These are phyloP conservation scores for Lentithecium fluviatile DNA, from an alignment of 495 filamentous ascomycete species.

Conservation along the genomic window DNA sequence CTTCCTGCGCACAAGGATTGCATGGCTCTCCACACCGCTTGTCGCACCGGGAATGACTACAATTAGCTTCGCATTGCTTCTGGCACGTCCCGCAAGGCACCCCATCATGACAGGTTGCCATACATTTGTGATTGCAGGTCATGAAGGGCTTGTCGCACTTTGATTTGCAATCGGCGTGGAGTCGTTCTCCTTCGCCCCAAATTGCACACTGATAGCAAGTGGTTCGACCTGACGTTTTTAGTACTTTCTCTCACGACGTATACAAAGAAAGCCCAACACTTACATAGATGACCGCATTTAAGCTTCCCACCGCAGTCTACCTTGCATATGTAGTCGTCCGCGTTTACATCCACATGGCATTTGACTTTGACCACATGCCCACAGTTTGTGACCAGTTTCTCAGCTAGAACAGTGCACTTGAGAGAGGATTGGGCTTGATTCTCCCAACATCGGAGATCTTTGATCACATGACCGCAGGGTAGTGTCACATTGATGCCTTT, in stretches of 20 bases:
- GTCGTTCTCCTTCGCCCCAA: neutral
- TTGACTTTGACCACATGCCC: conserved; percentile 51
- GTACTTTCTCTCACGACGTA: too few relatives aligned
- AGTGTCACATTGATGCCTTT: conserved; percentile 46
- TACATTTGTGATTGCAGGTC: conserved; percentile 60
- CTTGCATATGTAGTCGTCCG: conserved; percentile 47
- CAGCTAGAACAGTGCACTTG: conserved; percentile 42
- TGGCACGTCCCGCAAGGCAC: conserved; percentile 55
- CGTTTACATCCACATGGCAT: conserved; percentile 49
- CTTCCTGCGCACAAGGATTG: conserved; percentile 53
- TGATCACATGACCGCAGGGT: conserved; percentile 59
- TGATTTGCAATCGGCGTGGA: conserved; percentile 5
- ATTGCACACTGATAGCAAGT: conserved; percentile 27
- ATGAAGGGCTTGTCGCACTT: conserved; percentile 5
- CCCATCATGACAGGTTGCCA: conserved; percentile 53
- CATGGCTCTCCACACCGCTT: conserved; percentile 57
- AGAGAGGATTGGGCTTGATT: conserved; percentile 43
- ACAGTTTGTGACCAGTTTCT: conserved; percentile 53
- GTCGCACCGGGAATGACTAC: conserved; percentile 61
- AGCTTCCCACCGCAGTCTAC: conserved; percentile 49
- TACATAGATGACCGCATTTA: conserved; percentile 64
- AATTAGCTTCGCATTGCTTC: conserved; percentile 58
- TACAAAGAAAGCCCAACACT: conserved; percentile 52
- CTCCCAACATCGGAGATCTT: conserved; percentile 54
- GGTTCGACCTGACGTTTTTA: too few relatives aligned